Evolutionary conservation across 768 basidiomycete genomes (phyloP).

Genomic region (Lepiota venenata): DNA sequence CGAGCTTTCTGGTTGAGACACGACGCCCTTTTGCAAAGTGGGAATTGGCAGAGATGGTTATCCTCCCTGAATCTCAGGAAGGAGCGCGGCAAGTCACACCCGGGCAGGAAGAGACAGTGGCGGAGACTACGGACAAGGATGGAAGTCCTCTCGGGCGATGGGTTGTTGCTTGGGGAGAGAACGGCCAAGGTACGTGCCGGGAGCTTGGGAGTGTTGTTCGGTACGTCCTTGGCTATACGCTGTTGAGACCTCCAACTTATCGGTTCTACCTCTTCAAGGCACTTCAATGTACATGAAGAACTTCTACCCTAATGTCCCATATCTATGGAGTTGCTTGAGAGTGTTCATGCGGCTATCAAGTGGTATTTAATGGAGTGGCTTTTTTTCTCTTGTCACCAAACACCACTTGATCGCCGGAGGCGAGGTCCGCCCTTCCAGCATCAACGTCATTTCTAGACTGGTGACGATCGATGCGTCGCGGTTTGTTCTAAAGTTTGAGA

Average conservation of each 20-base stretch:
- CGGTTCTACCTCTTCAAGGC: slow-evolving; percentile 19
- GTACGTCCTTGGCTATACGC: slow-evolving; percentile 39
- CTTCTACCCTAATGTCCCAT: slow-evolving; percentile 24
- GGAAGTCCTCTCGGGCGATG: slow-evolving; percentile 69
- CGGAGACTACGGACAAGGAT: slow-evolving; percentile 62
- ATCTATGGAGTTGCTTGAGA: background rate
- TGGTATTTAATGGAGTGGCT: background rate
- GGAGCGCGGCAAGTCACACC: slow-evolving; percentile 29
- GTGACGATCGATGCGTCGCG: background rate
- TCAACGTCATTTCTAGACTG: background rate
- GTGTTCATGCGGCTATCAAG: background rate
- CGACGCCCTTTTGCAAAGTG: slow-evolving; percentile 74
- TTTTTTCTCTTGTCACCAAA: too few species aligned
- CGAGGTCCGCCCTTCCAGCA: too few species aligned
- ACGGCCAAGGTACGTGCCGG: slow-evolving; percentile 60
- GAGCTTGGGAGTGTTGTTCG: slow-evolving; percentile 61
- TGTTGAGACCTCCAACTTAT: background rate
- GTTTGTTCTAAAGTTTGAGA: background rate
- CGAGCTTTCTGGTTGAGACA: slow-evolving; percentile 65
- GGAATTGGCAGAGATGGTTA: slow-evolving; percentile 62
- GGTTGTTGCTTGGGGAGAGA: slow-evolving; percentile 73
- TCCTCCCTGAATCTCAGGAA: slow-evolving; percentile 34
- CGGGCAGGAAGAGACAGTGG: slow-evolving; percentile 72
- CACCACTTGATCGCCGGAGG: too few species aligned
- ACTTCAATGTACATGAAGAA: slow-evolving; percentile 49